A percentile compares a stretch with the other conserved stretches of the same genome.
These are phyloP conservation scores for Trichophyton benhamiae DNA, from an alignment of 2,329 filamentous ascomycete genomes.

Conservation along the genomic window DNA sequence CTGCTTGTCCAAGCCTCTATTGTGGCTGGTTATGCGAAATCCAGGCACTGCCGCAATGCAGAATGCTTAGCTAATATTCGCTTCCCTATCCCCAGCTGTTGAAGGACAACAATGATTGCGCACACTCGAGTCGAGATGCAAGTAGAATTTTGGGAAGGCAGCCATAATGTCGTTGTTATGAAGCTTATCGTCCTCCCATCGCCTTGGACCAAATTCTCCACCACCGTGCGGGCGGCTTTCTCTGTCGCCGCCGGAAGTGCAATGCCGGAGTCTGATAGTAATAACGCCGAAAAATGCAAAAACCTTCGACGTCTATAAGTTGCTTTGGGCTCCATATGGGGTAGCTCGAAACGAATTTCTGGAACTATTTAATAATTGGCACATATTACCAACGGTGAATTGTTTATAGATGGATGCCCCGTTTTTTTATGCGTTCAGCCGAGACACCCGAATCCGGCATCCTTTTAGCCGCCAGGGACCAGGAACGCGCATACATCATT, in stretches of 20 bases:
- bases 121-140: background rate
- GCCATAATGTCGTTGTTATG: background rate
- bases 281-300: background rate
- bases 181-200: too few species aligned
- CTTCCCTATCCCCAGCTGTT: background rate
- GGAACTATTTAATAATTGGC: background rate
- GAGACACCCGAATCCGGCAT: background rate
- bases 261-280: background rate
- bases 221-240: too few species aligned
- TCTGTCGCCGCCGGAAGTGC: too few species aligned
- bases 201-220: too few species aligned
- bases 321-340: background rate
- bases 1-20: background rate
- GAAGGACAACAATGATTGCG: background rate
- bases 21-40: background rate
- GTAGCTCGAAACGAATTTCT: background rate
- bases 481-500: background rate
- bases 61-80: background rate
- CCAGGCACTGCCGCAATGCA: background rate
- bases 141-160: background rate
- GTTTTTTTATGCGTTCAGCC: background rate
- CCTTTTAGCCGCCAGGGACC: background rate
- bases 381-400: background rate
- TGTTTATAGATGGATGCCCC: background rate
- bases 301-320: background rate